phyloP scores from a whole-genome alignment of 495 filamentous ascomycete genomes.

The Hyaloscypha hepaticicola region DNA sequence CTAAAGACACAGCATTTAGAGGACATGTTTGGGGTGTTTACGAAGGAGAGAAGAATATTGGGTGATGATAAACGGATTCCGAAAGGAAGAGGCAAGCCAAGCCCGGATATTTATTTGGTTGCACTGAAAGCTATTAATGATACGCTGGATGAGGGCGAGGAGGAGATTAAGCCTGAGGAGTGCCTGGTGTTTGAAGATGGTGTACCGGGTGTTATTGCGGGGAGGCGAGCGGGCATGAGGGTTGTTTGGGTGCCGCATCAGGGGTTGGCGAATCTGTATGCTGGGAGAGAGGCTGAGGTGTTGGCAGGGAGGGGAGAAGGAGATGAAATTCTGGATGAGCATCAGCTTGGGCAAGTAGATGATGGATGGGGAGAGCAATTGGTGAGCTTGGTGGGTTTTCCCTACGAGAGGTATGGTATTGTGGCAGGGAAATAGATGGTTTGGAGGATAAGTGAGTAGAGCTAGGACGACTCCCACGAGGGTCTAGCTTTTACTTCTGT shows the following conservation, averaged over 20 bases:
- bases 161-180: constrained; percentile 74
- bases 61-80: constrained; percentile 85
- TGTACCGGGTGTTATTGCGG: constrained; percentile 88
- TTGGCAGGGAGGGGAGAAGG: constrained; percentile 68
- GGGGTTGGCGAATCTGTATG: constrained; percentile 69
- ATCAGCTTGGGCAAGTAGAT: constrained; percentile 55
- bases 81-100: constrained; percentile 81
- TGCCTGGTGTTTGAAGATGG: constrained; percentile 96
- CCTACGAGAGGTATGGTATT: constrained; percentile 72
- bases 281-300: constrained; percentile 75
- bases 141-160: constrained; percentile 59
- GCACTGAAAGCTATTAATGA: constrained; percentile 85
- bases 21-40: constrained; percentile 73
- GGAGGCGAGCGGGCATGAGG: constrained; percentile 88
- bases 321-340: constrained; percentile 44
- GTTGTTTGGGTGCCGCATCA: constrained; percentile 92
- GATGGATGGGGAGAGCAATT: constrained; percentile 75
- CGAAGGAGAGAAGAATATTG: constrained; percentile 62
- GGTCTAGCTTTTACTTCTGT: too few relatives aligned
- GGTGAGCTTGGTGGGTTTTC: constrained; percentile 64
- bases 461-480: too few relatives aligned
- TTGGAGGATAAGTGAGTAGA: background rate
- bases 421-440: background rate
- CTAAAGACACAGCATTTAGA: constrained; percentile 76
- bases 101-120: constrained; percentile 91